A percentile compares a stretch with the other conserved stretches of the same genome.
phyloP scores from a whole-genome alignment of 176 grass and related monocot genomes.

The Aegilops tauschii region DNA sequence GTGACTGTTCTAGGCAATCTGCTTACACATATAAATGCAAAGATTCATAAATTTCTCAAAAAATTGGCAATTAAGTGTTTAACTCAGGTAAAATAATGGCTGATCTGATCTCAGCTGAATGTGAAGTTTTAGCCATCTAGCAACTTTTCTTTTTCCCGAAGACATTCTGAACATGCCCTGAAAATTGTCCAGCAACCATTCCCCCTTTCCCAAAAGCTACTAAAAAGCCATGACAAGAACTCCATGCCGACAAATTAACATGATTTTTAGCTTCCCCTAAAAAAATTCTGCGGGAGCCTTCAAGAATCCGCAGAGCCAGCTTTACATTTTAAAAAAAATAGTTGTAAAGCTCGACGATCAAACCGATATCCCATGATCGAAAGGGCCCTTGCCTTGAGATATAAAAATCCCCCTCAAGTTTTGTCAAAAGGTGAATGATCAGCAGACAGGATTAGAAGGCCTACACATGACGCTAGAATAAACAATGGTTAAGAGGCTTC shows the following conservation, averaged over 20 bases:
- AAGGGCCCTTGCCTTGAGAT: conserved; percentile 20
- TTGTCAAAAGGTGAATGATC: conserved; percentile 63
- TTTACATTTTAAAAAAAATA: conserved; percentile 41
- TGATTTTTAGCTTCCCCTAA: conserved; percentile 18
- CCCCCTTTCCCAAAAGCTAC: conserved; percentile 19
- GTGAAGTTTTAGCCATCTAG: not conserved
- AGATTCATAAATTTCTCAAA: not conserved
- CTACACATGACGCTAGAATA: conserved; percentile 40
- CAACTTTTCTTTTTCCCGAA: not conserved
- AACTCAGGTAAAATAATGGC: not conserved
- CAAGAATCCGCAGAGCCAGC: conserved; percentile 31
- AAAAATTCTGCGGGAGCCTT: conserved; percentile 25
- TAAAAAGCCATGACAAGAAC: conserved; percentile 28
- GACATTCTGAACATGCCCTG: not conserved
- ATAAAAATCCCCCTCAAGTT: conserved; percentile 18
- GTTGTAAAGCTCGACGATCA: conserved; percentile 35
- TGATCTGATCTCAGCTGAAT: not conserved
- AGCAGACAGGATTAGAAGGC: conserved; percentile 46
- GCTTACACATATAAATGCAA: not conserved
- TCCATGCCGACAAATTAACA: conserved; percentile 35
- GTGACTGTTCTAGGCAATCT: not conserved
- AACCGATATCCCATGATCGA: conserved; percentile 37
- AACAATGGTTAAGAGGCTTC: conserved; percentile 37
- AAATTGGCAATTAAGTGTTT: not conserved
- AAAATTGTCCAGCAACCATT: not conserved